phyloP scores from a whole-genome alignment of 495 filamentous ascomycete genomes.

The Pseudoneurospora amorphoporcata region DNA sequence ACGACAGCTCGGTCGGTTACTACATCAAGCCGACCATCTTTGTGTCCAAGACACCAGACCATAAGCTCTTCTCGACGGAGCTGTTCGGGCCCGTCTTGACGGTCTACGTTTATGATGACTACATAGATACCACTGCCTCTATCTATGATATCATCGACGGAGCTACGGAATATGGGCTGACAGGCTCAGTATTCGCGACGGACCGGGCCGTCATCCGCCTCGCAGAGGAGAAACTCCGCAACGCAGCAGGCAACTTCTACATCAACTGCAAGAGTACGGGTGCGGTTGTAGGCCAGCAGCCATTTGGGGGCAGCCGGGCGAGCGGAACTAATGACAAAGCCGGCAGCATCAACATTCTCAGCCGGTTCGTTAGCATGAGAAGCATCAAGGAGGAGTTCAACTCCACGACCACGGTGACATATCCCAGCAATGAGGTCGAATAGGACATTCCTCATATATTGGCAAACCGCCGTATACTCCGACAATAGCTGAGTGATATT shows the following conservation, averaged over 20 bases:
- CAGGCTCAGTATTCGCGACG: constrained; percentile 66
- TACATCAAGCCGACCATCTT: constrained; percentile 69
- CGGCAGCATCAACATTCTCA: constrained; percentile 63
- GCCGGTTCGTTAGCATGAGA: constrained; percentile 70
- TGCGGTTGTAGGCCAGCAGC: constrained; percentile 86
- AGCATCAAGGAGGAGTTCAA: constrained; percentile 89
- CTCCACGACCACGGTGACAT: constrained; percentile 55
- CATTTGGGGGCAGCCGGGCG: constrained; percentile 77
- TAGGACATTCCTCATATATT: neutral
- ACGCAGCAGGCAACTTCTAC: constrained; percentile 82
- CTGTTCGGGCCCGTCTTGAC: constrained; percentile 68
- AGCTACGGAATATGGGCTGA: constrained; percentile 67
- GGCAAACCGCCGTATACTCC: neutral
- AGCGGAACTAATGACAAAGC: constrained; percentile 93
- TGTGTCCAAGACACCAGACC: constrained; percentile 46
- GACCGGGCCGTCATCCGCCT: constrained; percentile 56
- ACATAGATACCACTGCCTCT: constrained; percentile 42
- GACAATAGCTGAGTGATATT: neutral
- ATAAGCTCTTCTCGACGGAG: constrained; percentile 59
- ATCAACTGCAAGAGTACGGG: constrained; percentile 91
- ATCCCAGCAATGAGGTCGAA: constrained; percentile 63
- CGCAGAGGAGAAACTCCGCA: constrained; percentile 64
- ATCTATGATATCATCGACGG: constrained; percentile 49
- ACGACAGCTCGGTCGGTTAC: constrained; percentile 58
- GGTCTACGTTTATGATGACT: constrained; percentile 63